Percentiles rank a stretch among this genome's conserved stretches.
phyloP scores from a whole-genome alignment of 768 basidiomycete genomes.

The Bullera alba region DNA sequence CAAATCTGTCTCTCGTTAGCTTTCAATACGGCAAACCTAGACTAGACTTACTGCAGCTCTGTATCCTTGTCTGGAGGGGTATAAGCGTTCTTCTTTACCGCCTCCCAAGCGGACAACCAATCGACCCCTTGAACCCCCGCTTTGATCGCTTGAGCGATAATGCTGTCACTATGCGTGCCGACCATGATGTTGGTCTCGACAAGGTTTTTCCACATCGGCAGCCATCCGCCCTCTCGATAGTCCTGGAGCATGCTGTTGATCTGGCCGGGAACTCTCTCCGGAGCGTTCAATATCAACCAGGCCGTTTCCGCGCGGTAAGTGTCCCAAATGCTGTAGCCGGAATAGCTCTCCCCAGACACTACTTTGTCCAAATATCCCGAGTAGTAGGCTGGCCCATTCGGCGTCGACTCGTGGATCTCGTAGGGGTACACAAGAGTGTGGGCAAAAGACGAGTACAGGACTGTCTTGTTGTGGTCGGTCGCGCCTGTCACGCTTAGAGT shows the following conservation, averaged over 20 bases:
- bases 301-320: constrained; percentile 73
- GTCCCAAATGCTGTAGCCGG: constrained; percentile 62
- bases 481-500: constrained; percentile 54
- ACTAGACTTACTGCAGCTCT: constrained; percentile 54
- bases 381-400: constrained; percentile 51
- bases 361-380: constrained; percentile 67
- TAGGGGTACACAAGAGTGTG: constrained; percentile 59
- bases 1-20: constrained; percentile 23
- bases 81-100: constrained; percentile 66
- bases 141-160: constrained; percentile 30
- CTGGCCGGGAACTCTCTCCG: constrained; percentile 70
- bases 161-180: constrained; percentile 58
- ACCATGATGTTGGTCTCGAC: constrained; percentile 84
- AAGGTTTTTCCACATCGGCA: constrained; percentile 88
- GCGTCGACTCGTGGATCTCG: constrained; percentile 58
- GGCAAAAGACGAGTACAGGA: constrained; percentile 55
- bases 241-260: constrained; percentile 73
- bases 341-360: constrained; percentile 57
- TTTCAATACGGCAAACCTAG: constrained; percentile 23
- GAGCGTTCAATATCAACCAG: constrained; percentile 67
- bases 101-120: constrained; percentile 60
- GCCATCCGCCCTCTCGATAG: constrained; percentile 67
- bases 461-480: constrained; percentile 50
- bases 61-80: constrained; percentile 45
- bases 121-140: constrained; percentile 57